Percentiles rank a stretch among this genome's conserved stretches.
These are phyloP conservation scores for Dentipellis sp. DNA, from an alignment of 768 basidiomycete species.

Conservation along the genomic window DNA sequence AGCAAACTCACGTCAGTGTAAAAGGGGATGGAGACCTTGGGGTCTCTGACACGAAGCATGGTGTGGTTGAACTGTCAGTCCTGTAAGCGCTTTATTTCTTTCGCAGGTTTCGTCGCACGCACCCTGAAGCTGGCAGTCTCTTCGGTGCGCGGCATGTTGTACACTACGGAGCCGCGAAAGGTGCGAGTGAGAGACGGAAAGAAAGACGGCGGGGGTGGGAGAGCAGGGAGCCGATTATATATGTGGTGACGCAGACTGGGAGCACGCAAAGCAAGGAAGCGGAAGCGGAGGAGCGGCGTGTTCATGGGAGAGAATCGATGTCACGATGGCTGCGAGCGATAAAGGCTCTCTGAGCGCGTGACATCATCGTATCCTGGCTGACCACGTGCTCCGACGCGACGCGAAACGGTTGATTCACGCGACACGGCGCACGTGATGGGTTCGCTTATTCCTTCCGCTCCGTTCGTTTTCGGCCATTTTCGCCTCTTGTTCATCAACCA, in stretches of 20 bases:
- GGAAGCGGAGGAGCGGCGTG: too few species aligned
- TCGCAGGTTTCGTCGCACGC: background rate
- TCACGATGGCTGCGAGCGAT: background rate
- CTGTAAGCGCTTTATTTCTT: background rate
- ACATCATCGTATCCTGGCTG: constrained; percentile 3
- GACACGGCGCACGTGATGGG: too few species aligned
- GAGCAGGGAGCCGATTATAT: background rate
- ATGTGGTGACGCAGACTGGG: background rate
- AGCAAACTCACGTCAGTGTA: constrained; percentile 54
- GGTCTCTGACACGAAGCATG: constrained; percentile 85
- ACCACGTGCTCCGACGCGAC: too few species aligned
- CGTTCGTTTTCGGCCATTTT: too few species aligned
- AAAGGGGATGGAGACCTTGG: constrained; percentile 70
- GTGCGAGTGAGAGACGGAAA: background rate
- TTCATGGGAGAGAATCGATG: background rate
- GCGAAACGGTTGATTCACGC: too few species aligned
- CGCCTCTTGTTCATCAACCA: background rate
- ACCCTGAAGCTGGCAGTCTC: constrained; percentile 13
- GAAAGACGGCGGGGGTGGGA: background rate
- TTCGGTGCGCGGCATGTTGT: constrained; percentile 11
- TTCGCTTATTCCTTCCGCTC: too few species aligned
- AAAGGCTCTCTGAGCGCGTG: background rate
- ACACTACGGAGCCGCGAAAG: background rate
- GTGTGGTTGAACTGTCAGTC: constrained; percentile 70
- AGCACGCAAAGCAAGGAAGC: too few species aligned